phyloP scores from a whole-genome alignment of 1,284 basidiomycete genomes.

The Ganoderma boninense region DNA sequence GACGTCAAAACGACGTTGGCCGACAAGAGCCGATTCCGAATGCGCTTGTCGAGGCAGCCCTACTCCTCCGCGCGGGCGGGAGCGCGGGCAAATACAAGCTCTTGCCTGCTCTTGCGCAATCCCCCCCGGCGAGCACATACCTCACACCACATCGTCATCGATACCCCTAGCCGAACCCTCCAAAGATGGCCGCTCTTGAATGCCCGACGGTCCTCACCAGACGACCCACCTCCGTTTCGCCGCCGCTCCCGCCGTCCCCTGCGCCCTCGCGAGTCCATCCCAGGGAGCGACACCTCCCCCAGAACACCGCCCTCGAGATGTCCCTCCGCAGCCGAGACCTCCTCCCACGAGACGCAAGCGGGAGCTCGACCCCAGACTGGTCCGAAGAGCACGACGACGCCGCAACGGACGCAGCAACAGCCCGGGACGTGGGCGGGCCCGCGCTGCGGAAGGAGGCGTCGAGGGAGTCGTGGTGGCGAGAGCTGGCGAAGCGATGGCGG shows the following conservation, averaged over 20 bases:
- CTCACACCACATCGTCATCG: neutral
- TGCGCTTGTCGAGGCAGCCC: neutral
- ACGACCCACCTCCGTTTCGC: slow-evolving; percentile 11
- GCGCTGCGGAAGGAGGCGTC: neutral
- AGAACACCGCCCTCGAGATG: neutral
- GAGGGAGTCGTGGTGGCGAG: slow-evolving; percentile 20
- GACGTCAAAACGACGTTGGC: neutral
- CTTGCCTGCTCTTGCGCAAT: neutral
- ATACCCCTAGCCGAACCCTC: neutral
- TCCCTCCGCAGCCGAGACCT: neutral
- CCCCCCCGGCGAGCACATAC: neutral
- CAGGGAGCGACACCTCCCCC: neutral
- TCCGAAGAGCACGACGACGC: neutral
- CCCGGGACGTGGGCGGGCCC: neutral
- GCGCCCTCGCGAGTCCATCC: slow-evolving; percentile 5
- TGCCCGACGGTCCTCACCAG: slow-evolving; percentile 16
- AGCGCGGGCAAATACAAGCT: neutral
- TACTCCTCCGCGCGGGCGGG: neutral
- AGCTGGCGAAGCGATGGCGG: slow-evolving; percentile 35
- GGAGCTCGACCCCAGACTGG: neutral
- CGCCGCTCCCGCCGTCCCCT: slow-evolving; percentile 13
- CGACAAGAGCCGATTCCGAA: neutral
- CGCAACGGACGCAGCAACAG: neutral
- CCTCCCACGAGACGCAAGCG: neutral
- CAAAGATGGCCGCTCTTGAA: slow-evolving; percentile 13